Evolutionary conservation across 73 alveolate genomes (phyloP), one percentile per base, ranked within the genome.

Genomic region (Paramecium caudatum): DNA sequence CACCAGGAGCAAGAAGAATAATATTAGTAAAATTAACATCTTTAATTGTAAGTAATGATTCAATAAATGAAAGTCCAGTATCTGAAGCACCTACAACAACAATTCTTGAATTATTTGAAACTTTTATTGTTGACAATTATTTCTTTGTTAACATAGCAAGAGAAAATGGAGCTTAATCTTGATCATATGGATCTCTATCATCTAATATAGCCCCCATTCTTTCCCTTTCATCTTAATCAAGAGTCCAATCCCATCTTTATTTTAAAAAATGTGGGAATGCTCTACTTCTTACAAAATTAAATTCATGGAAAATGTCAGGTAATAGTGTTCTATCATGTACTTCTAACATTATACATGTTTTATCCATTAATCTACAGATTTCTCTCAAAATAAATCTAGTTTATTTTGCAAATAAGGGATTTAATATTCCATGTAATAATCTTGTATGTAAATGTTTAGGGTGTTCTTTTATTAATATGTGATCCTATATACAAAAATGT

Each of bases 81-180:
- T 98, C 99, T 61, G 98, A 90, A 30, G 99, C 99, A 9, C 99
- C 99, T 4, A 98, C 97, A 0, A 98, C 98, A 16, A 98, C 99
- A 55, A 98, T 98, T 88, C 99, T 94, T 23, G 98, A 93, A 94
- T 98, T 98, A 92, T 97, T 97, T 19, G 96, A 98, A 13, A 97
- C 95, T 91, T 97, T 97, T 41, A 98, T 96, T 82, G 95, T 98
- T 19, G 97, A 94, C 48, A 96, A 62, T 82, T 96, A 92, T 84
- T 98, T 93, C 92, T 97, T 98, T 3, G 99, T 94, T 15, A 97
- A 91, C 94, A 97, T 95, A 48, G 98, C 96, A 16, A 98, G 91
- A 9, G 98, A 97, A 91, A 98, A 98, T 36, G 97, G 97, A 32
- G 98, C 90, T 86, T 97, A 98, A 45, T 91, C 92, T 90, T 97